phyloP scores from a whole-genome alignment of 2,329 filamentous ascomycete genomes.

The Paraphoma chrysanthemicola region DNA sequence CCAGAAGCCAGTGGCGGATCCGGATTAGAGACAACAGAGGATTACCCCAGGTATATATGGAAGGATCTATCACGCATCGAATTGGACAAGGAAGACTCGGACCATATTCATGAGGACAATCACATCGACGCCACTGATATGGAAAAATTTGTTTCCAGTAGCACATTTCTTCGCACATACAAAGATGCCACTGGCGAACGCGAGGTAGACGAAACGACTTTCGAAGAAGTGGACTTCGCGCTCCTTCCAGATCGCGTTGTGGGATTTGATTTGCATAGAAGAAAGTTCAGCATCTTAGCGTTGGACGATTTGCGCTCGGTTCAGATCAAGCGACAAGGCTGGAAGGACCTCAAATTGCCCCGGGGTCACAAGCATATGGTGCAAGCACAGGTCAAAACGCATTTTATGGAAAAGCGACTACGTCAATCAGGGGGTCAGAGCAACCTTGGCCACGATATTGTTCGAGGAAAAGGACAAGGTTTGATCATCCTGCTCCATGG shows the following conservation, averaged over 20 bases:
- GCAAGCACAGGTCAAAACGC: neutral
- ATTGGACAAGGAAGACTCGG: too few relatives aligned
- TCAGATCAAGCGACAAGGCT: neutral
- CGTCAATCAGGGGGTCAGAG: neutral
- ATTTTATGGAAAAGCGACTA: neutral
- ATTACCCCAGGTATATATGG: too few relatives aligned
- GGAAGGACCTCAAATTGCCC: neutral
- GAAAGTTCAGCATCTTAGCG: neutral
- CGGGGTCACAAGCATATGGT: neutral
- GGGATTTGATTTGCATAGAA: neutral
- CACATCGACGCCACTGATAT: neutral
- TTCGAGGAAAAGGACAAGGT: constrained; percentile 35
- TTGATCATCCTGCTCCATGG: constrained; percentile 22
- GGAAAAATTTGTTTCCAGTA: neutral
- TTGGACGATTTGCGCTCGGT: neutral
- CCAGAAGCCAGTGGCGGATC: neutral
- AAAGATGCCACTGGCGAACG: neutral
- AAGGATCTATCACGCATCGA: too few relatives aligned
- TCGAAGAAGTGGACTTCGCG: neutral
- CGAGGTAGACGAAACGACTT: neutral
- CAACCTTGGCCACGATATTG: neutral
- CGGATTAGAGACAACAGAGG: too few relatives aligned
- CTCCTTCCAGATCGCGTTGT: neutral
- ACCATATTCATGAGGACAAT: neutral
- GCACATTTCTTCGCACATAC: neutral